Conservation (phyloP, 2,329 filamentous ascomycete genomes). For the Coniochaeta pulveracea region DNA sequence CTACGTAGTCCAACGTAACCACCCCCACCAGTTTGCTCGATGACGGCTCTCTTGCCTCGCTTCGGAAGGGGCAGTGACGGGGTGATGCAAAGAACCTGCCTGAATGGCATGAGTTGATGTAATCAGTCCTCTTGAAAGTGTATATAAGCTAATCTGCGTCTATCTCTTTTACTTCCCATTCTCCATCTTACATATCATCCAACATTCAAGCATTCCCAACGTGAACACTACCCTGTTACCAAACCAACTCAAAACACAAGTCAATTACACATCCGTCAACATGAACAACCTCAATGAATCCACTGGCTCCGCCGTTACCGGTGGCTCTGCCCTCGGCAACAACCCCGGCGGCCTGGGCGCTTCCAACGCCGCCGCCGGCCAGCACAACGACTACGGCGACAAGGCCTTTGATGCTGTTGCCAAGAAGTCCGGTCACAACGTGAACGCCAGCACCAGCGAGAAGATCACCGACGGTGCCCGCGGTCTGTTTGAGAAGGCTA, state of each 20-base stretch:
- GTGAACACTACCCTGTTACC: background rate
- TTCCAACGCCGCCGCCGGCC: slow-evolving; percentile 1
- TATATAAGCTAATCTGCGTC: slow-evolving; percentile 1
- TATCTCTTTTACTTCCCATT: background rate
- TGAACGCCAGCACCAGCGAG: slow-evolving; percentile 14
- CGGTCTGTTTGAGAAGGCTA: slow-evolving; percentile 23
- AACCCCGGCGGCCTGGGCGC: background rate
- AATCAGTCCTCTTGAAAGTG: background rate
- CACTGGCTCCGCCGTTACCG: slow-evolving; percentile 1
- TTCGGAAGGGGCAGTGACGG: background rate
- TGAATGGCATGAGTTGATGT: too few relatives aligned
- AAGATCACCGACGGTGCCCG: slow-evolving; percentile 23
- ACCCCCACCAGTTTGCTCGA: too few relatives aligned
- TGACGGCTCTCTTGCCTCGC: too few relatives aligned
- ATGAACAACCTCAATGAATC: slow-evolving; percentile 1
- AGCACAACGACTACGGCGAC: slow-evolving; percentile 14
- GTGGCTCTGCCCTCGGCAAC: slow-evolving; percentile 1
- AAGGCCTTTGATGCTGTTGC: slow-evolving; percentile 14
- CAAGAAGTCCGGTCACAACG: slow-evolving; percentile 15
- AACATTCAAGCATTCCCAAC: background rate
- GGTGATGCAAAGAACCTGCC: slow-evolving; percentile 3
- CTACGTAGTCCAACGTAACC: too few relatives aligned
- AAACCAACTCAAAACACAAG: background rate
- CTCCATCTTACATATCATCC: background rate
- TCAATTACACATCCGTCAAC: background rate